Conservation (phyloP, 2,329 filamentous ascomycete species). For the Xylariales sp. region DNA sequence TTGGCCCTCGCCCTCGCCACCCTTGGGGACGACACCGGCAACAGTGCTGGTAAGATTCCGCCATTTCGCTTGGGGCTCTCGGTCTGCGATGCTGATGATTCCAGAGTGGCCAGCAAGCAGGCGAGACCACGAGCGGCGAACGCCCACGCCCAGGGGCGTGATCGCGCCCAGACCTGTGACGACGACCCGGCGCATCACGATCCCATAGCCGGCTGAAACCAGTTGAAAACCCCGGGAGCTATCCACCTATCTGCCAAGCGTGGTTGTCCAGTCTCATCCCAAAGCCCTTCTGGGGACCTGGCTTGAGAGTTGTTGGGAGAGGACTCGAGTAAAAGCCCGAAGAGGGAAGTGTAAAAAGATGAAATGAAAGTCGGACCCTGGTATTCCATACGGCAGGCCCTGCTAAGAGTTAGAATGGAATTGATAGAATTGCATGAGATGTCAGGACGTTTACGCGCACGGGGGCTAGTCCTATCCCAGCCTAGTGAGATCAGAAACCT, state of each 20-base stretch:
- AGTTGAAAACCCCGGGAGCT: too few relatives aligned
- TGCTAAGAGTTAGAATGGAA: too few relatives aligned
- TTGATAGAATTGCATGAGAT: too few relatives aligned
- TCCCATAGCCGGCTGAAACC: slow-evolving; percentile 32
- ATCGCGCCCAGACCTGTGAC: slow-evolving; percentile 80
- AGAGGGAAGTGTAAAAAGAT: too few relatives aligned
- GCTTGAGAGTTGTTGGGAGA: too few relatives aligned
- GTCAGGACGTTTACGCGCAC: too few relatives aligned
- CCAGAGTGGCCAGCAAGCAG: slow-evolving; percentile 78
- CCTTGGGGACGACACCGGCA: slow-evolving; percentile 73
- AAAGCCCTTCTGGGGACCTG: neutral
- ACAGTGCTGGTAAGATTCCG: slow-evolving; percentile 75
- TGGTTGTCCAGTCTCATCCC: neutral
- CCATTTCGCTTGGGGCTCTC: slow-evolving; percentile 56
- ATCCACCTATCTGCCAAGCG: neutral
- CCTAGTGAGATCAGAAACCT: too few relatives aligned
- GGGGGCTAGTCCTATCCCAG: too few relatives aligned
- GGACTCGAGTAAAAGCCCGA: too few relatives aligned
- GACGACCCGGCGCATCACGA: slow-evolving; percentile 66
- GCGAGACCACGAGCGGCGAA: slow-evolving; percentile 73
- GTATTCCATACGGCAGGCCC: too few relatives aligned
- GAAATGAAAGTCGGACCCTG: too few relatives aligned
- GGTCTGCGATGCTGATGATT: slow-evolving; percentile 66
- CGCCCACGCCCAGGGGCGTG: slow-evolving; percentile 78
- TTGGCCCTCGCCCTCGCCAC: slow-evolving; percentile 31